Evolutionary conservation across 768 basidiomycete genomes (phyloP).

Genomic region (Russula foetens): DNA sequence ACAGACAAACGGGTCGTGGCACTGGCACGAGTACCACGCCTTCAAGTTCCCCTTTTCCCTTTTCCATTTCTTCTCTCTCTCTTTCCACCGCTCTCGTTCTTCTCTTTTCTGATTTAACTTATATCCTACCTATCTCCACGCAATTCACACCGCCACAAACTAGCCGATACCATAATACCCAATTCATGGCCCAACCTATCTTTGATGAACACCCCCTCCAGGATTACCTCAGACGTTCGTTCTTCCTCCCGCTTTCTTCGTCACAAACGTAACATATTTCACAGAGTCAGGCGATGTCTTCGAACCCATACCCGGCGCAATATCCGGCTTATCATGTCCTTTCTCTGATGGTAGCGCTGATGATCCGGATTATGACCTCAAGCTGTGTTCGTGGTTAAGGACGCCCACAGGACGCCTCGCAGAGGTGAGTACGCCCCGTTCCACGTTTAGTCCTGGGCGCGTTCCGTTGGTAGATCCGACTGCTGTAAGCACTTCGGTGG

Average conservation of each 20-base stretch:
- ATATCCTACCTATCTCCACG: neutral
- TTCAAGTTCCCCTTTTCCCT: neutral
- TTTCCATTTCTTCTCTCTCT: too few species aligned
- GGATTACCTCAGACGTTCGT: constrained; percentile 19
- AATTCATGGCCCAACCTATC: constrained; percentile 17
- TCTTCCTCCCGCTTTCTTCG: neutral
- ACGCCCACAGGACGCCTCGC: neutral
- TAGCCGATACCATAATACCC: neutral
- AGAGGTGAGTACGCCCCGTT: neutral
- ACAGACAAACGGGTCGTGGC: too few species aligned
- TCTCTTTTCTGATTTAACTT: constrained; percentile 6
- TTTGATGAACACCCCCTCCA: constrained; percentile 19
- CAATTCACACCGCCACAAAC: neutral
- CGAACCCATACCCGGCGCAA: constrained; percentile 18
- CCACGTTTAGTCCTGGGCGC: neutral
- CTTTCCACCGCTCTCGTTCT: neutral
- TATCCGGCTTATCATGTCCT: constrained; percentile 4
- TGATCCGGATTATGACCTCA: constrained; percentile 8
- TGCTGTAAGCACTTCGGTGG: neutral
- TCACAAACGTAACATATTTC: neutral
- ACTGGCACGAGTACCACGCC: too few species aligned
- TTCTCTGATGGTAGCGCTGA: constrained; percentile 5
- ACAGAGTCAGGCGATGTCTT: constrained; percentile 19
- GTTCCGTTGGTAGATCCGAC: constrained; percentile 6
- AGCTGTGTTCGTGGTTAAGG: constrained; percentile 13